phyloP scores from a whole-genome alignment of 2,329 filamentous ascomycete species.

The Colletotrichum sp. region DNA sequence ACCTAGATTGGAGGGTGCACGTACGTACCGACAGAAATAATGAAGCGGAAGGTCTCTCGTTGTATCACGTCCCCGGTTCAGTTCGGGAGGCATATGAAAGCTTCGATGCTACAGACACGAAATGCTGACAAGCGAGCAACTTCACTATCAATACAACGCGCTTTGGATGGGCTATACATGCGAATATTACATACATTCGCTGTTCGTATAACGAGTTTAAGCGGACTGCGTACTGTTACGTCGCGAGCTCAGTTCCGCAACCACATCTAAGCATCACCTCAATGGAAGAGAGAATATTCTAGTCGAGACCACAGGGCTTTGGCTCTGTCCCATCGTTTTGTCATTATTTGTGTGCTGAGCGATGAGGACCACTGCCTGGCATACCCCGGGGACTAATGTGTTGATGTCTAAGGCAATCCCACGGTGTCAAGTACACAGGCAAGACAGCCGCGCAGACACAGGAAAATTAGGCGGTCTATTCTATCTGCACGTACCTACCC shows the following conservation, averaged over 20 bases:
- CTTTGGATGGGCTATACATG: rapidly evolving
- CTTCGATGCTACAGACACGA: background rate
- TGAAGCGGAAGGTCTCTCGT: background rate
- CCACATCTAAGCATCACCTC: background rate
- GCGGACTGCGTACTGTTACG: background rate
- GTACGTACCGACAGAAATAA: rapidly evolving
- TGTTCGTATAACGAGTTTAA: rapidly evolving
- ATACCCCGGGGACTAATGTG: background rate
- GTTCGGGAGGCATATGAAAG: background rate
- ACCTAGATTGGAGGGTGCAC: background rate
- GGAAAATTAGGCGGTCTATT: background rate
- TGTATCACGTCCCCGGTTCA: background rate
- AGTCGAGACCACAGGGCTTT: rapidly evolving
- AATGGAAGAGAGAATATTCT: background rate
- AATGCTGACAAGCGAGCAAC: background rate
- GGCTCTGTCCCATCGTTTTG: background rate
- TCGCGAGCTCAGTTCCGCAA: rapidly evolving
- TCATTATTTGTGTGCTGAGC: background rate
- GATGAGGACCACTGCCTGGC: background rate
- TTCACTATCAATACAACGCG: background rate
- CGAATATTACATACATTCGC: background rate
- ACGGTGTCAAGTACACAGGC: background rate
- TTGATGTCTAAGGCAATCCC: background rate
- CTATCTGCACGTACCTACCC: background rate
- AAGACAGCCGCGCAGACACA: no score